Conservation (phyloP, 805 yeast genomes). For the Cyberlindnera maritima region DNA sequence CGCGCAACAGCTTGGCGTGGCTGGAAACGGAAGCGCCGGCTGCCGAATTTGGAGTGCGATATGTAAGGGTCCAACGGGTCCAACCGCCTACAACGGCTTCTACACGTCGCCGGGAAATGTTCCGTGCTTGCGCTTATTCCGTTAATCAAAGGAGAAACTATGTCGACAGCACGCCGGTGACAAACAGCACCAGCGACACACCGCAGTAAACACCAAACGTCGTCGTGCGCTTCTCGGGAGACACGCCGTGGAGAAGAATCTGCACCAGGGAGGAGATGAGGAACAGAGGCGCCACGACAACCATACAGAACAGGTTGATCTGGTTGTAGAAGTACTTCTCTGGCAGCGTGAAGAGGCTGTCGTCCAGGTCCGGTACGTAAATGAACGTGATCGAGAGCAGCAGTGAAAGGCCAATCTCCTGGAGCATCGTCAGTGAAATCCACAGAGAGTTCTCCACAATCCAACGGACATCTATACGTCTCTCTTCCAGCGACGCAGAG, state of each 20-base stretch:
- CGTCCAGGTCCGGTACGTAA: constrained; percentile 35
- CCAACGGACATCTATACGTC: constrained; percentile 12
- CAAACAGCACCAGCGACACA: constrained; percentile 20
- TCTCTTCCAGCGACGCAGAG: constrained; percentile 4
- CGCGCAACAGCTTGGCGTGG: not conserved
- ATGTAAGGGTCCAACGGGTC: not conserved
- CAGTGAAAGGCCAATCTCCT: constrained; percentile 34
- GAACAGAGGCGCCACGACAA: constrained; percentile 32
- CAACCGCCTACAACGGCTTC: constrained; percentile 10
- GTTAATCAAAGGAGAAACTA: too few relatives aligned
- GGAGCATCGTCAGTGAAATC: constrained; percentile 17
- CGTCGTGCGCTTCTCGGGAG: constrained; percentile 5
- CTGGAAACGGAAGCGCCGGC: not conserved
- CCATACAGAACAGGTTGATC: constrained; percentile 29
- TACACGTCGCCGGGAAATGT: too few relatives aligned
- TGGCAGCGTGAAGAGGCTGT: constrained; percentile 29
- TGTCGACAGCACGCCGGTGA: constrained; percentile 22
- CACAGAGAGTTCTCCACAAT: constrained; percentile 15
- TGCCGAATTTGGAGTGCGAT: not conserved
- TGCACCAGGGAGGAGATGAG: constrained; percentile 14
- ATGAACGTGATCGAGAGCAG: constrained; percentile 39
- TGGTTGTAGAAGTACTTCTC: constrained; percentile 34
- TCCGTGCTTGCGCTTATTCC: too few relatives aligned
- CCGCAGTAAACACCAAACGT: constrained; percentile 4
- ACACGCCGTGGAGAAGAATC: constrained; percentile 12